Evolutionary conservation across 2,329 filamentous ascomycete species (phyloP).

Genomic region (Aspergillus thermomutatus): DNA sequence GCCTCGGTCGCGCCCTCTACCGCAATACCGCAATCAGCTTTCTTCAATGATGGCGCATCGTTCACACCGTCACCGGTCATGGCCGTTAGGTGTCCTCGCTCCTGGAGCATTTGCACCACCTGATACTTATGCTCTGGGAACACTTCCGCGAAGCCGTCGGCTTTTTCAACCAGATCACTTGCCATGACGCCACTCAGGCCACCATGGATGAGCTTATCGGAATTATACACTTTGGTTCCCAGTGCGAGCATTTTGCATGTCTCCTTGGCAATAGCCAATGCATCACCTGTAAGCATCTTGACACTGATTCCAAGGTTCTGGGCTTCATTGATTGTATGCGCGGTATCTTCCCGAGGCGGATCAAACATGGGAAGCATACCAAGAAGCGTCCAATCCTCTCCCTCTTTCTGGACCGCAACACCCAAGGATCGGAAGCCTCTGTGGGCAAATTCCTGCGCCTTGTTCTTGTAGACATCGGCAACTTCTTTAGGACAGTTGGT

Average conservation of each 20-base stretch:
- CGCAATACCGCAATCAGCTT: slow-evolving; percentile 70
- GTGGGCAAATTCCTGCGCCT: slow-evolving; percentile 71
- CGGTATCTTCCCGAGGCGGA: slow-evolving; percentile 73
- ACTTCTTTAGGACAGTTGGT: slow-evolving; percentile 65
- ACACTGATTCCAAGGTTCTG: slow-evolving; percentile 72
- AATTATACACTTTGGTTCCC: slow-evolving; percentile 78
- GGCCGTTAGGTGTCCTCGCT: slow-evolving; percentile 67
- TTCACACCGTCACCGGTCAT: slow-evolving; percentile 77
- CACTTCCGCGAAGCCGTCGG: slow-evolving; percentile 70
- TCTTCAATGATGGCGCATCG: slow-evolving; percentile 70
- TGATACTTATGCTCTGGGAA: slow-evolving; percentile 75
- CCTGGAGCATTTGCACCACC: slow-evolving; percentile 72
- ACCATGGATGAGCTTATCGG: slow-evolving; percentile 71
- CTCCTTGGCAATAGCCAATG: slow-evolving; percentile 75
- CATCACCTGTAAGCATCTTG: slow-evolving; percentile 79
- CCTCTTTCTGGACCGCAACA: slow-evolving; percentile 73
- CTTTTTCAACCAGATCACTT: slow-evolving; percentile 72
- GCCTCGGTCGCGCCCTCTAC: slow-evolving; percentile 71
- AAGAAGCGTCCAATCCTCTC: slow-evolving; percentile 68
- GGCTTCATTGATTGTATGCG: slow-evolving; percentile 72
- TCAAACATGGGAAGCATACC: slow-evolving; percentile 80
- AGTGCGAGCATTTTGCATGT: slow-evolving; percentile 78
- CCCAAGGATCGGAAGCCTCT: slow-evolving; percentile 76
- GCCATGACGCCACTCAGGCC: slow-evolving; percentile 70
- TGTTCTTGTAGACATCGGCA: slow-evolving; percentile 64